Percentiles rank a stretch among this genome's conserved stretches.
These are phyloP conservation scores for Phoenix roebelenii DNA, from an alignment of 176 grass and related monocot species.

Conservation along the genomic window DNA sequence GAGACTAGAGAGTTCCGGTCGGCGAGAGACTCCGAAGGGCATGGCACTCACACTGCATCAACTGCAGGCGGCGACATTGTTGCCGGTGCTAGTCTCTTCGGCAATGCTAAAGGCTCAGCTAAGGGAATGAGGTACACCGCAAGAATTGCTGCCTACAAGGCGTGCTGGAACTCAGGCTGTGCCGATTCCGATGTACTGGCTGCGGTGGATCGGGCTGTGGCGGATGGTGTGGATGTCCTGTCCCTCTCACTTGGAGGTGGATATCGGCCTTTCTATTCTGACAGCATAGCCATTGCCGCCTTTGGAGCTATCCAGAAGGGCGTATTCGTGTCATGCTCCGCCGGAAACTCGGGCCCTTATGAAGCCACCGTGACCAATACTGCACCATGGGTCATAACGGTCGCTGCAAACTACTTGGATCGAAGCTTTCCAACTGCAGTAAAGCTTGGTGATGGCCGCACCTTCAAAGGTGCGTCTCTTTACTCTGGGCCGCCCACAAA, in stretches of 20 bases:
- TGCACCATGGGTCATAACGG: conserved; percentile 20
- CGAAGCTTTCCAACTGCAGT: conserved; percentile 4
- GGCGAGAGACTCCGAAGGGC: conserved; percentile 1
- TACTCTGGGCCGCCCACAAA: background rate
- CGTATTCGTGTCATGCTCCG: conserved; percentile 12
- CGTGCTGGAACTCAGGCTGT: background rate
- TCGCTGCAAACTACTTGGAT: conserved; percentile 7
- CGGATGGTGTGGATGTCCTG: conserved; percentile 14
- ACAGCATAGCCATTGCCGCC: background rate
- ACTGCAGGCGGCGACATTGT: conserved; percentile 9
- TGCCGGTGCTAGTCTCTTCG: background rate
- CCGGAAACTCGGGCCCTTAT: conserved; percentile 7
- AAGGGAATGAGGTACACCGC: background rate
- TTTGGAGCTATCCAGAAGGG: conserved; percentile 9
- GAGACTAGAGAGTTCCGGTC: conserved; percentile 4
- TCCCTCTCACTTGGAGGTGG: conserved; percentile 12
- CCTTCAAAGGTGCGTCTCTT: conserved; percentile 1
- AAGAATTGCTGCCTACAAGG: conserved; percentile 11
- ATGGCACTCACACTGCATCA: conserved; percentile 18
- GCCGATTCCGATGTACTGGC: conserved; percentile 5
- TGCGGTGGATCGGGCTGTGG: conserved; percentile 5
- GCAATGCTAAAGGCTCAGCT: conserved; percentile 2
- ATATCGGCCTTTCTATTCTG: background rate
- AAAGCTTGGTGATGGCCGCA: background rate
- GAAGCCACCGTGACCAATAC: background rate